Percentiles rank a stretch among this genome's conserved stretches.
Conservation (phyloP, 805 yeast genomes). For the Starmerella khaoyaiensis region DNA sequence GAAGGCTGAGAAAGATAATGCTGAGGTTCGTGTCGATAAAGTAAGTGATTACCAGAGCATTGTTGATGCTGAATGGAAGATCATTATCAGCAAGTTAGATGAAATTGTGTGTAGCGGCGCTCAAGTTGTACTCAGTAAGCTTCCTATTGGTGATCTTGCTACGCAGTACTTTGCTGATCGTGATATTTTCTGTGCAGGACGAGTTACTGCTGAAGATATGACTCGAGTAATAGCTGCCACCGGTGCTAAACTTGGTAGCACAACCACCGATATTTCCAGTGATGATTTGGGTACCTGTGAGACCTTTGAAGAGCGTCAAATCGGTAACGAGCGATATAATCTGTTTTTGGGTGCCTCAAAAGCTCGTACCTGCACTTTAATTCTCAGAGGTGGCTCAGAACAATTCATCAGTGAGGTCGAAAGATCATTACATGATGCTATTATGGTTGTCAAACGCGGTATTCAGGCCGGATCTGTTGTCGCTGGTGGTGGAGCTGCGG, state of each 20-base stretch:
- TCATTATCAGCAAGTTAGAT: conserved; percentile 73
- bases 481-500: conserved; percentile 99
- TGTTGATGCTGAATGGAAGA: conserved; percentile 98
- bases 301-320: conserved; percentile 80
- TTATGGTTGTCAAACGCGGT: conserved; percentile 95
- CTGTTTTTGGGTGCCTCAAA: conserved; percentile 83
- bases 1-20: conserved; percentile 97
- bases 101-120: conserved; percentile 79
- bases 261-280: conserved; percentile 46
- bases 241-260: conserved; percentile 77
- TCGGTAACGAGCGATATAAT: conserved; percentile 92
- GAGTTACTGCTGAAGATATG: conserved; percentile 81
- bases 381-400: conserved; percentile 95
- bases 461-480: conserved; percentile 75
- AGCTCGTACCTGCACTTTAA: conserved; percentile 84
- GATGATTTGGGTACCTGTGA: conserved; percentile 77
- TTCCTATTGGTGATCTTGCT: conserved; percentile 98
- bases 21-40: conserved; percentile 91
- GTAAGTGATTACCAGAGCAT: conserved; percentile 89
- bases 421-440: conserved; percentile 93
- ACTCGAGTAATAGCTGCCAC: conserved; percentile 86
- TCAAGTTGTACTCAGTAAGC: conserved; percentile 77
- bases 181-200: conserved; percentile 91
- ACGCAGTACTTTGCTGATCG: conserved; percentile 97
- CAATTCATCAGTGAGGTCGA: conserved; percentile 97